A percentile compares a stretch with the other conserved stretches of the same genome.
These are phyloP conservation scores for Lepidium campestre DNA, from an alignment of 441 rosid genomes.

Conservation along the genomic window DNA sequence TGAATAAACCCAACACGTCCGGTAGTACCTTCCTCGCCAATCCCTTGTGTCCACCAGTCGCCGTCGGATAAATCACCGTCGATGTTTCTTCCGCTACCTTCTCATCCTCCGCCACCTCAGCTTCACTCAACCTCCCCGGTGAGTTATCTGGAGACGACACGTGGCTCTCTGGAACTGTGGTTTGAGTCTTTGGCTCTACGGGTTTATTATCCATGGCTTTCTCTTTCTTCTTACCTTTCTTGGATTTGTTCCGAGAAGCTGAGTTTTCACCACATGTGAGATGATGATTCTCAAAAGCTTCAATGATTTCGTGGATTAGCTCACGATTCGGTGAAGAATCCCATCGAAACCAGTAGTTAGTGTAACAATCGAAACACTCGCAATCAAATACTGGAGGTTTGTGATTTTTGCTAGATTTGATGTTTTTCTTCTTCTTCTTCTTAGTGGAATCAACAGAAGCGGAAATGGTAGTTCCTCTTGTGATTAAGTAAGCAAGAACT, in stretches of 20 bases:
- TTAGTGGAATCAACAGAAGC: not conserved
- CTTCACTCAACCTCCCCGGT: slow-evolving; percentile 3
- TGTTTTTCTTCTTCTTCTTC: slow-evolving; percentile 24
- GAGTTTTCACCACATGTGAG: slow-evolving; percentile 34
- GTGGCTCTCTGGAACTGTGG: not conserved
- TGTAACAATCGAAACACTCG: slow-evolving; percentile 81
- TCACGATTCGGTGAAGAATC: slow-evolving; percentile 77
- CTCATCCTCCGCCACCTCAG: slow-evolving; percentile 12
- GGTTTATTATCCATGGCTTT: slow-evolving; percentile 13
- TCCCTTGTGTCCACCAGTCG: slow-evolving; percentile 41
- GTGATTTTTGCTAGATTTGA: slow-evolving; percentile 32
- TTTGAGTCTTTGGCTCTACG: not conserved
- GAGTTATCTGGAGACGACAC: slow-evolving; percentile 22
- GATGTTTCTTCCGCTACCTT: not conserved
- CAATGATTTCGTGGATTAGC: slow-evolving; percentile 67
- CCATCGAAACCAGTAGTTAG: slow-evolving; percentile 80
- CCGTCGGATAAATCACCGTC: slow-evolving; percentile 15
- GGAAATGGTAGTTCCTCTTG: slow-evolving; percentile 39
- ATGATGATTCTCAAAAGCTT: slow-evolving; percentile 69
- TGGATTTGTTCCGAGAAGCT: slow-evolving; percentile 23
- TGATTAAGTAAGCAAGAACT: slow-evolving; percentile 77
- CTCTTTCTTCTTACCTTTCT: slow-evolving; percentile 40
- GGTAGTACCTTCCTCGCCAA: slow-evolving; percentile 86
- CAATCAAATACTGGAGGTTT: slow-evolving; percentile 49
- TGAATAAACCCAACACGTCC: slow-evolving; percentile 79